Evolutionary conservation across 2,329 filamentous ascomycete genomes (phyloP).

Genomic region (Claviceps lovelessii): DNA sequence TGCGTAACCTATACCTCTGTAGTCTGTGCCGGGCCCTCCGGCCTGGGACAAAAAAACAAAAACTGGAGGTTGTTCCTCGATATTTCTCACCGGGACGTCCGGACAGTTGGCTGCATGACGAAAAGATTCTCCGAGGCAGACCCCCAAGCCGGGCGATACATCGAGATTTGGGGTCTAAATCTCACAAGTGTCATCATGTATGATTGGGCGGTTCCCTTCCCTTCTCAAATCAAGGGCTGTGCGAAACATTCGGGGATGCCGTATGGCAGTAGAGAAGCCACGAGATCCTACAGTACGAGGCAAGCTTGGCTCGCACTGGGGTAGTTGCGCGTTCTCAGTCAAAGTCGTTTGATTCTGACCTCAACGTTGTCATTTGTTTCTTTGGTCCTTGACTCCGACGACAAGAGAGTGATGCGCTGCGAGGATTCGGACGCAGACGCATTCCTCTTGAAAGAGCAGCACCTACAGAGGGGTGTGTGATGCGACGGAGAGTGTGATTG

Average conservation of each 20-base stretch:
- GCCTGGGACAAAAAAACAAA: neutral
- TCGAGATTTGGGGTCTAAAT: neutral
- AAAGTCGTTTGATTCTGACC: too few species aligned
- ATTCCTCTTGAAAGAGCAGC: neutral
- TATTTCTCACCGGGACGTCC: neutral
- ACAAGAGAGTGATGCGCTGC: neutral
- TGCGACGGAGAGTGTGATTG: neutral
- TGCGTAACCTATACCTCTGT: neutral
- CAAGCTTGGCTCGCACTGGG: neutral
- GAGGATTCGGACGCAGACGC: neutral
- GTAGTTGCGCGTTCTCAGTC: too few species aligned
- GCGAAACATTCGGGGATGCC: neutral
- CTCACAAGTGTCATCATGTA: neutral
- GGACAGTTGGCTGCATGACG: neutral
- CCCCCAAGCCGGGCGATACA: neutral
- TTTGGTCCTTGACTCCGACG: neutral
- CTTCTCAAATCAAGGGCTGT: neutral
- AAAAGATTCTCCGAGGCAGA: neutral
- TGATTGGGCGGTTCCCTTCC: neutral
- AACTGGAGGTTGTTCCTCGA: neutral
- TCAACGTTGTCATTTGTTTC: neutral
- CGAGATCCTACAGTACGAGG: neutral
- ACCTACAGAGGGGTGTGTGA: neutral
- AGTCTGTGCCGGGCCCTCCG: neutral
- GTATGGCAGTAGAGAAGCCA: neutral